phyloP scores from a whole-genome alignment of 768 basidiomycete genomes.

The Naematelia encephala region DNA sequence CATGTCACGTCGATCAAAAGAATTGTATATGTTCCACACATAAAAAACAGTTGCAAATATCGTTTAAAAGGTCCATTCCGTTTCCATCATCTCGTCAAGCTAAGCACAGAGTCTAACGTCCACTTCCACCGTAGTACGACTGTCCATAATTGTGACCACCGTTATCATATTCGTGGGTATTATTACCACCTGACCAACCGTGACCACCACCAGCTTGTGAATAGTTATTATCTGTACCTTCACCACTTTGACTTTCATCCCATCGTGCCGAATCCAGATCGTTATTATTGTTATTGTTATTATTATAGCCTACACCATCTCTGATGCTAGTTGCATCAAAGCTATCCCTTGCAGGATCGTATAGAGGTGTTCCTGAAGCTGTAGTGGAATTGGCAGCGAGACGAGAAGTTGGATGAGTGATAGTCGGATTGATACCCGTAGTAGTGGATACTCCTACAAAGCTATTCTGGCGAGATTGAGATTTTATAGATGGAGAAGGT shows the following conservation, averaged over 20 bases:
- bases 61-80: no score
- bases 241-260: not conserved
- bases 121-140: not conserved
- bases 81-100: no score
- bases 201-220: not conserved
- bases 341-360: slow-evolving; percentile 4
- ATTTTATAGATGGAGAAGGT: not conserved
- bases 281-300: slow-evolving; percentile 4
- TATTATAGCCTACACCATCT: not conserved
- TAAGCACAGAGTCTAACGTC: not conserved
- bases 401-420: not conserved
- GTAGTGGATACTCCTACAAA: slow-evolving; percentile 8
- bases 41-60: no score
- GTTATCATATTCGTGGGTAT: not conserved
- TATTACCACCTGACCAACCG: not conserved
- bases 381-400: not conserved
- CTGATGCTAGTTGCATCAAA: not conserved
- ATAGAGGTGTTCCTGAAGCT: not conserved
- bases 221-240: not conserved
- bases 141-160: not conserved
- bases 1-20: not conserved
- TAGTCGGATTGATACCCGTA: not conserved
- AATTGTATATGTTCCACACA: no score
- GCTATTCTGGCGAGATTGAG: not conserved
- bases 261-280: not conserved